Conservation (phyloP, 352 stramenopile species). For the Pythium diclinum region DNA sequence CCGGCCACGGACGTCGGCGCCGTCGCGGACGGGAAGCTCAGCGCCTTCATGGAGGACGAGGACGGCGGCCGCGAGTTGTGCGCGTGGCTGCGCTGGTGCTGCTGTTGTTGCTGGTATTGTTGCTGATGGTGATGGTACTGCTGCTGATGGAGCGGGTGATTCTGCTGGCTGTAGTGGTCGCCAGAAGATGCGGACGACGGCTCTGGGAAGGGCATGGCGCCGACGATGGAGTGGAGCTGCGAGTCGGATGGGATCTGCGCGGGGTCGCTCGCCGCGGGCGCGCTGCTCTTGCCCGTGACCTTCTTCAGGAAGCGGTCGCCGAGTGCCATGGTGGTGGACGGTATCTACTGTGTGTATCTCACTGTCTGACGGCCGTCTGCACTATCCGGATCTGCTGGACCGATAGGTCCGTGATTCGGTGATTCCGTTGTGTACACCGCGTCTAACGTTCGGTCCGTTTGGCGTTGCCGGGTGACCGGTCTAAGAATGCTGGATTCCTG, state of each 20-base stretch:
- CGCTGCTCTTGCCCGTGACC: conserved; percentile 1
- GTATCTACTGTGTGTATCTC: too few species aligned
- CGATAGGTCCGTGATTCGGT: not conserved
- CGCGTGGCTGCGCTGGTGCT: not conserved
- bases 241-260: not conserved
- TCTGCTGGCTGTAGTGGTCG: conserved; percentile 3
- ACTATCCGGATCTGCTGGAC: not conserved
- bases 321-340: conserved; percentile 15
- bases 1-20: not conserved
- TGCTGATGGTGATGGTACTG: not conserved
- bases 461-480: not conserved
- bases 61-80: not conserved
- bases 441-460: not conserved
- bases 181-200: not conserved
- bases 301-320: conserved; percentile 23
- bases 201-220: conserved; percentile 4
- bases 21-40: conserved; percentile 1
- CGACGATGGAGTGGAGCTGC: not conserved
- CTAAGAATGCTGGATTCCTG: not conserved
- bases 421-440: not conserved
- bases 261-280: not conserved
- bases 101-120: not conserved
- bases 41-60: not conserved
- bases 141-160: not conserved
- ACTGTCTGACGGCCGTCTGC: not conserved